Evolutionary conservation across 2,329 filamentous ascomycete species (phyloP).

Genomic region (Penicillium sclerotiorum): DNA sequence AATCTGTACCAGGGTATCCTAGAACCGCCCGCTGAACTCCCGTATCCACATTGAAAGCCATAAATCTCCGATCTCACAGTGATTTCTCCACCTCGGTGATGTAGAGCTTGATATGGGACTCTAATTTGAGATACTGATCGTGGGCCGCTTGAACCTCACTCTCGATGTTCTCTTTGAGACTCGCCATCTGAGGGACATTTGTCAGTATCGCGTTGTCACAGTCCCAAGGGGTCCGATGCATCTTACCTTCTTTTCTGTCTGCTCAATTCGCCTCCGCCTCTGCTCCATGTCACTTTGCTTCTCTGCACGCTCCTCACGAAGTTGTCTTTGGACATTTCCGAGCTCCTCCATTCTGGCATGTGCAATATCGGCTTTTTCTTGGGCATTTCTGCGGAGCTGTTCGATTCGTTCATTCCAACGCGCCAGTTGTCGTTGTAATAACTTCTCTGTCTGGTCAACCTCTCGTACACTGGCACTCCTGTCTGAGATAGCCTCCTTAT

Average conservation of each 20-base stretch:
- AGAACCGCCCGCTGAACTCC: conserved; percentile 40
- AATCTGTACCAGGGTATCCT: conserved; percentile 43
- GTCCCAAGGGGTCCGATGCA: background rate
- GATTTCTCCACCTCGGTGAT: conserved; percentile 99
- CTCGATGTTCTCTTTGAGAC: conserved; percentile 96
- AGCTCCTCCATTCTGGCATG: conserved; percentile 90
- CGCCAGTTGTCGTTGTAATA: conserved; percentile 79
- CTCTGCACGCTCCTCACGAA: conserved; percentile 82
- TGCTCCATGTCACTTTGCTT: conserved; percentile 92
- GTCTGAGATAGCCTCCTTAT: conserved; percentile 84
- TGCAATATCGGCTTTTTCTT: conserved; percentile 77
- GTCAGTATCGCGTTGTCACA: conserved; percentile 22
- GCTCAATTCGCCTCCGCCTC: conserved; percentile 88
- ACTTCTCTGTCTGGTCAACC: conserved; percentile 82
- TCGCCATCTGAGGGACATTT: conserved; percentile 71
- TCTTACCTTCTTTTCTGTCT: conserved; percentile 94
- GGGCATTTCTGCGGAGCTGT: conserved; percentile 76
- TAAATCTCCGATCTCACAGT: conserved; percentile 48
- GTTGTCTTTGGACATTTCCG: conserved; percentile 72
- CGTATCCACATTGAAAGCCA: conserved; percentile 33
- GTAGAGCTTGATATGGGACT: conserved; percentile 94
- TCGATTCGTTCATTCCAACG: conserved; percentile 88
- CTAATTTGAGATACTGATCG: conserved; percentile 96
- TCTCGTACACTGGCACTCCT: conserved; percentile 87
- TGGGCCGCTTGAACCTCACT: conserved; percentile 87